phyloP scores from a whole-genome alignment of 2,329 filamentous ascomycete species.

The Simplicillium aogashimaense region DNA sequence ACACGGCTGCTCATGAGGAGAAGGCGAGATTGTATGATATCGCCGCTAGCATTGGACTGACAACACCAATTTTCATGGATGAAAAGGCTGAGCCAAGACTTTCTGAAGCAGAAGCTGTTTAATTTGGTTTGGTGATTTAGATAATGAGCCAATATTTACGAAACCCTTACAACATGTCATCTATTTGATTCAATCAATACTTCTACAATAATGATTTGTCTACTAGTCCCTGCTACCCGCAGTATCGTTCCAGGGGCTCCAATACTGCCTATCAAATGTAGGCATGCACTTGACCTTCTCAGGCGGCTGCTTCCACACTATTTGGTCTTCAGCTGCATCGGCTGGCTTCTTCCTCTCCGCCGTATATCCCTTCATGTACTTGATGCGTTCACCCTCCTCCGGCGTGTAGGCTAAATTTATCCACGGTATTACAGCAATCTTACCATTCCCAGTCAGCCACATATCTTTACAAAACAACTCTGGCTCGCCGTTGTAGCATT shows the following conservation, averaged over 20 bases:
- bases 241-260: constrained; percentile 28
- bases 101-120: too few relatives aligned
- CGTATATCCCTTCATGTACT: constrained; percentile 39
- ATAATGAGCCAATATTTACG: too few relatives aligned
- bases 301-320: constrained; percentile 36
- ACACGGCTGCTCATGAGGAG: constrained; percentile 24
- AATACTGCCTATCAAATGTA: constrained; percentile 28
- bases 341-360: constrained; percentile 19
- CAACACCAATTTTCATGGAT: too few relatives aligned
- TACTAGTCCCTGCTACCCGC: too few relatives aligned
- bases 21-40: constrained; percentile 15
- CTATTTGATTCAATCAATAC: too few relatives aligned
- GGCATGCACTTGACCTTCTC: constrained; percentile 37
- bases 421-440: constrained; percentile 44
- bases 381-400: constrained; percentile 31
- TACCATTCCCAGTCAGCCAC: constrained; percentile 37
- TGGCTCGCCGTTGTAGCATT: constrained; percentile 43
- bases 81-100: too few relatives aligned
- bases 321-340: constrained; percentile 18
- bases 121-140: too few relatives aligned
- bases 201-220: too few relatives aligned
- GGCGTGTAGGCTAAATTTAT: constrained; percentile 46
- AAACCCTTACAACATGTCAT: too few relatives aligned
- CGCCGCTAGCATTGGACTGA: constrained; percentile 15
- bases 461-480: constrained; percentile 47